A percentile compares a stretch with the other conserved stretches of the same genome.
Conservation (phyloP, 139 green algal genomes). For the Edaphochlamys debaryana region DNA sequence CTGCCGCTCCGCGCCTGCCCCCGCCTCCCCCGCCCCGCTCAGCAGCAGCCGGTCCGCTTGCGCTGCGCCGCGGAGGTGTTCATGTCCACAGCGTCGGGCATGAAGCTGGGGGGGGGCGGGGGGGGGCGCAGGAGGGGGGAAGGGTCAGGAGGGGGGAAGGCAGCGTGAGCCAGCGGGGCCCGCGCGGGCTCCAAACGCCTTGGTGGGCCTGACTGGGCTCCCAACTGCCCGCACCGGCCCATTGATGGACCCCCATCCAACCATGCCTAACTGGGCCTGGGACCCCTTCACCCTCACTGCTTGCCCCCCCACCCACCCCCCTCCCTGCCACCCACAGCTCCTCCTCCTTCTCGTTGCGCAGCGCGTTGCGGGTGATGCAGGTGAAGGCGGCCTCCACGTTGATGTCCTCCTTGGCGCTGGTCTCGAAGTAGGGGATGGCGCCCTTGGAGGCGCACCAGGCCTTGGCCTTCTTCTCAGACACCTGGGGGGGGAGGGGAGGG, state of each 20-base stretch:
- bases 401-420: slow-evolving; percentile 88
- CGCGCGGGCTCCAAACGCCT: too few relatives aligned
- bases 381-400: slow-evolving; percentile 95
- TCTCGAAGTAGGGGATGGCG: slow-evolving; percentile 96
- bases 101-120: slow-evolving; percentile 65
- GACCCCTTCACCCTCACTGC: too few relatives aligned
- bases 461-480: slow-evolving; percentile 95
- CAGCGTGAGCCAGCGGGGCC: neutral
- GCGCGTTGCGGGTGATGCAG: slow-evolving; percentile 90
- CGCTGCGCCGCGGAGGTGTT: slow-evolving; percentile 69
- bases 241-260: too few relatives aligned
- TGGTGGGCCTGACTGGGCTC: too few relatives aligned
- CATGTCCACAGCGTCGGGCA: slow-evolving; percentile 95
- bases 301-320: too few relatives aligned
- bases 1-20: too few relatives aligned
- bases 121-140: neutral
- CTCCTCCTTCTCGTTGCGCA: slow-evolving; percentile 94
- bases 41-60: slow-evolving; percentile 80
- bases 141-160: neutral
- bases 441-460: slow-evolving; percentile 93
- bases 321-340: slow-evolving; percentile 77
- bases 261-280: too few relatives aligned
- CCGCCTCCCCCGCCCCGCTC: slow-evolving; percentile 4
- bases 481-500: too few relatives aligned
- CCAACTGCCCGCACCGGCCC: too few relatives aligned